These are phyloP conservation scores for Allium sativum DNA, from an alignment of 106 monocot species.

Conservation along the genomic window DNA sequence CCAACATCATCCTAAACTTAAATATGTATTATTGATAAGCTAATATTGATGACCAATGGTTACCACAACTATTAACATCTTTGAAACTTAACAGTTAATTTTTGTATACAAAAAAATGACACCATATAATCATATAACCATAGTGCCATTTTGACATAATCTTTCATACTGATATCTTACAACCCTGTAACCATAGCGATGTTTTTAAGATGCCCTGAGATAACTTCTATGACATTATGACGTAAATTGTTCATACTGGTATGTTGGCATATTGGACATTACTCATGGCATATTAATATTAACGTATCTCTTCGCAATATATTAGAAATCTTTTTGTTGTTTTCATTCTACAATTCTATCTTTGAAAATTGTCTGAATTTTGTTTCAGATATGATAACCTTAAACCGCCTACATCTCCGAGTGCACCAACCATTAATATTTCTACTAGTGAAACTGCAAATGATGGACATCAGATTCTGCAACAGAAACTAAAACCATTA, in stretches of 20 bases:
- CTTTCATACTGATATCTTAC: no score
- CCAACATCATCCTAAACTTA: not conserved
- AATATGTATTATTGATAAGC: not conserved
- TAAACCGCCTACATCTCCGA: slow-evolving; percentile 32
- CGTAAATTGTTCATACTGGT: not conserved
- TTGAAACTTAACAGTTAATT: not conserved
- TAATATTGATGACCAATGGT: not conserved
- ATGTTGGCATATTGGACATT: not conserved
- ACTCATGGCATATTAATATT: not conserved
- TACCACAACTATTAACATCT: not conserved
- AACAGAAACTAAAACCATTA: slow-evolving; percentile 14
- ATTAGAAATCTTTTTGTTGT: not conserved
- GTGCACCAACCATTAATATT: slow-evolving; percentile 4
- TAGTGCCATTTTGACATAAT: no score
- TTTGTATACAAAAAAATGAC: no score
- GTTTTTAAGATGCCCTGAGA: not conserved
- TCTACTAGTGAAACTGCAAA: slow-evolving; percentile 1
- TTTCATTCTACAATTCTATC: not conserved
- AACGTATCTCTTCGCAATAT: not conserved
- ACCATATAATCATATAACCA: no score
- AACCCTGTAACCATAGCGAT: no score
- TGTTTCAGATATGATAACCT: slow-evolving; percentile 25
- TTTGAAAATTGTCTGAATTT: not conserved
- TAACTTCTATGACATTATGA: no score
- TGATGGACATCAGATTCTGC: not conserved